These are phyloP conservation scores for Dittrichia graveolens DNA, from an alignment of 129 eudicot genomes.

Conservation along the genomic window DNA sequence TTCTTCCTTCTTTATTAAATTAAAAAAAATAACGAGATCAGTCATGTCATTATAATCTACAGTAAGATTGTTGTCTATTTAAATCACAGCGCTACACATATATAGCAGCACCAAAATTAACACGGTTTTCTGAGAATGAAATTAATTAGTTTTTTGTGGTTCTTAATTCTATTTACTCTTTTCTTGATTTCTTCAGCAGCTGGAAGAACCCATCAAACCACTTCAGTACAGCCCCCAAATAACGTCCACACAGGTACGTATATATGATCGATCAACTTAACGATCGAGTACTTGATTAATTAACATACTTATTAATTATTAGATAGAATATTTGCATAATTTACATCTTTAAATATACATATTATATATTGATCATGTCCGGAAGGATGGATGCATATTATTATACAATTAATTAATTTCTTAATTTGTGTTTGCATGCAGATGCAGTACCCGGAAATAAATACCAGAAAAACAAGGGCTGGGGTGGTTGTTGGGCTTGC, in stretches of 20 bases:
- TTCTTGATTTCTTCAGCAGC: neutral
- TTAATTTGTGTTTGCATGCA: neutral
- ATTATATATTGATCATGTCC: too few relatives aligned
- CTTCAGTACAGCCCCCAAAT: neutral
- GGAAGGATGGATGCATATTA: too few relatives aligned
- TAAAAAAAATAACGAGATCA: too few relatives aligned
- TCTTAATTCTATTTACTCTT: neutral
- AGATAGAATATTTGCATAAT: too few relatives aligned
- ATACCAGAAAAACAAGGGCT: neutral
- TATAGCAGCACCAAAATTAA: too few relatives aligned
- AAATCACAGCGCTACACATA: too few relatives aligned
- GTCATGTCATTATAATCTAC: too few relatives aligned
- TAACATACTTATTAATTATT: too few relatives aligned
- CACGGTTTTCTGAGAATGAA: neutral
- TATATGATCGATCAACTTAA: neutral
- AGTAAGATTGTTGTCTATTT: too few relatives aligned
- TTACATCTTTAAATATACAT: too few relatives aligned
- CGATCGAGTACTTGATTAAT: too few relatives aligned
- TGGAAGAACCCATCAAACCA: constrained; percentile 10
- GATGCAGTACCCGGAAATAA: neutral
- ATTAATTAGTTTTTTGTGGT: neutral
- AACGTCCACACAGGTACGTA: neutral
- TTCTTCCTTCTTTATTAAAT: too few relatives aligned
- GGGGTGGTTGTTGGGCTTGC: neutral
- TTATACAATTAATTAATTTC: neutral